Base-by-base conservation (phyloP, 2,329 filamentous ascomycete genomes). In the Cladobotryum protrusum region DNA sequence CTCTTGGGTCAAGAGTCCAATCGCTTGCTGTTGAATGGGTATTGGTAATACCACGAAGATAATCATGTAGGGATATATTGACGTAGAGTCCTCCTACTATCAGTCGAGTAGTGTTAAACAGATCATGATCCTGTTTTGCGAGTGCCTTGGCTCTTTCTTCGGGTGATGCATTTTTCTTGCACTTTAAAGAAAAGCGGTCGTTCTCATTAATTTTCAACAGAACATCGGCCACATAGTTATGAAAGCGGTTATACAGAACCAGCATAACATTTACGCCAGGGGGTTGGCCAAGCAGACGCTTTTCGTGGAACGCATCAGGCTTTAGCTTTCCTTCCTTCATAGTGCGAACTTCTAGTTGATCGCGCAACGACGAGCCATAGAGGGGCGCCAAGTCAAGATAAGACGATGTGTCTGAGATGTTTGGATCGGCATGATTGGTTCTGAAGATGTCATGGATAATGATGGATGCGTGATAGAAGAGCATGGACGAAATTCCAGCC, bases 181-280 rank as follows among this genome's bases (percentile, higher is more conserved):
- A 33, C 1, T 64, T 58, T 2, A 60, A 48, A 0, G 55, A 58
- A 51, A 71, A 74, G 2, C 67, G 62, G 5, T 62, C 61, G 24
- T 65, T 66, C 55, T 76, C 68, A 41, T 76, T 76, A 53, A 75
- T 72, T 15, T 48, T 63, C 0, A 40, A 83, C 9, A 95, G 72
- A 52, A 91, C 83, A 49, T 82, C 78, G 2, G 86, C 87, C 0
- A 87, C 81, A 54, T 90, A 79, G 66, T 95, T 95, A 68, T 95
- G 89, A 66, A 90, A 92, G 4, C 81, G 74, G 57, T 82, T 83
- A 64, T 87, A 82, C 82, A 86, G 85, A 59, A 88, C 78, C 3
- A 87, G 64, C n/a, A 87, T 62, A 1, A 85, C 81, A 39, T 79
- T 74, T n/a, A 84, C 82, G 4, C 83, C 83, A 0, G 85, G 81